These are phyloP conservation scores for Senecio squalidus DNA, from an alignment of 140 eudicot species.

Conservation along the genomic window DNA sequence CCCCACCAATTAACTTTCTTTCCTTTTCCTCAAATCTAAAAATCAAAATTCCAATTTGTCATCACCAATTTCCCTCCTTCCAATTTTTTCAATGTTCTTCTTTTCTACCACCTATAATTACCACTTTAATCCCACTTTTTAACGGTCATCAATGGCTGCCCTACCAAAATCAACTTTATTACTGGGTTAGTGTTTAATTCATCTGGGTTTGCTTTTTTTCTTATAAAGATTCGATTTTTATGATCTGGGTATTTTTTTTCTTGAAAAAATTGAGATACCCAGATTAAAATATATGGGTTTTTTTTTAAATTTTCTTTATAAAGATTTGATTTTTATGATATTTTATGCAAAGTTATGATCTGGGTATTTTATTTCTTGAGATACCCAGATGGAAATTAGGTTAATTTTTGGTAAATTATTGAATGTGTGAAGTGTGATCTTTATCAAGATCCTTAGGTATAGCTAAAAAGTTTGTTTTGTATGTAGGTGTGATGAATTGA, in stretches of 20 bases:
- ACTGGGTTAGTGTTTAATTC: conserved; percentile 31
- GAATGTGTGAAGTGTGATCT: neutral
- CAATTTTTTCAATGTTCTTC: too few relatives aligned
- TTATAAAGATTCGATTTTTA: too few relatives aligned
- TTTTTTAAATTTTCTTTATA: too few relatives aligned
- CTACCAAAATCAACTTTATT: conserved; percentile 8
- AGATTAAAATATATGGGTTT: neutral
- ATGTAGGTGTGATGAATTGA: conserved; percentile 19
- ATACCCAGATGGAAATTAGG: conserved; percentile 1
- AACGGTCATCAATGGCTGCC: conserved; percentile 50
- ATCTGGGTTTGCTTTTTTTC: conserved; percentile 22
- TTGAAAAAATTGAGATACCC: conserved; percentile 10
- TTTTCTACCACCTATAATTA: too few relatives aligned
- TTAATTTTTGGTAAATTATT: conserved; percentile 3
- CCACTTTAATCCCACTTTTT: too few relatives aligned
- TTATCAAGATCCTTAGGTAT: conserved; percentile 16
- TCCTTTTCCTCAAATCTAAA: conserved; percentile 2
- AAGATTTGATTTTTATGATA: too few relatives aligned
- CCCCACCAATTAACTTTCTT: conserved; percentile 31
- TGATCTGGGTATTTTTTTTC: conserved; percentile 21
- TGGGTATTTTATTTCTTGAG: neutral
- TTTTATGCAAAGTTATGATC: too few relatives aligned
- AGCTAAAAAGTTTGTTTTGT: neutral
- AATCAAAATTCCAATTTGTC: conserved; percentile 22
- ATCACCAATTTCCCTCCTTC: conserved; percentile 16